These are phyloP conservation scores for Taphrina pruni DNA, from an alignment of 1,139 yeast species.

Conservation along the genomic window DNA sequence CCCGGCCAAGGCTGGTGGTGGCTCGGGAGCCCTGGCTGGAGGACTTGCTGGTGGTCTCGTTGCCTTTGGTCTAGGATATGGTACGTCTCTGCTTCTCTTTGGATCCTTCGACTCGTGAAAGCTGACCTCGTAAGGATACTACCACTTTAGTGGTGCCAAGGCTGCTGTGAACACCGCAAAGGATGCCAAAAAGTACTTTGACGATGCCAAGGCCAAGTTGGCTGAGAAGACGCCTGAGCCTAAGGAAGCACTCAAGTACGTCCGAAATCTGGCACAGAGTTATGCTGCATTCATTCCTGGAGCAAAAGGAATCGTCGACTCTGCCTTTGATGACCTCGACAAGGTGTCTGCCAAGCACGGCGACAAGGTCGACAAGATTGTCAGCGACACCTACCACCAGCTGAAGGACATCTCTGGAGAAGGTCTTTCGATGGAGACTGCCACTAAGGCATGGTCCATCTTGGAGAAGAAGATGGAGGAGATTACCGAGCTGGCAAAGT, in stretches of 20 bases:
- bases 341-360: slow-evolving; percentile 39
- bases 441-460: slow-evolving; percentile 36
- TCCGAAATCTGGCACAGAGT: slow-evolving; percentile 31
- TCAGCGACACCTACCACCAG: slow-evolving; percentile 37
- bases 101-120: too few species aligned
- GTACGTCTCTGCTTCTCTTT: neutral
- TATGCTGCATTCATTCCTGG: slow-evolving; percentile 41
- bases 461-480: slow-evolving; percentile 32
- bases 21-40: slow-evolving; percentile 35
- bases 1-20: slow-evolving; percentile 35
- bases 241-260: slow-evolving; percentile 25
- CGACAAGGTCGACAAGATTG: slow-evolving; percentile 42
- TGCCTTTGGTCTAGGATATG: slow-evolving; percentile 34
- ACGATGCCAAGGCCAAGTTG: slow-evolving; percentile 39
- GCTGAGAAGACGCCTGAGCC: slow-evolving; percentile 40
- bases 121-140: slow-evolving; percentile 10
- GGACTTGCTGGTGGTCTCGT: slow-evolving; percentile 41
- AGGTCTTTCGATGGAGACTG: slow-evolving; percentile 35
- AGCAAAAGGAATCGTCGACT: slow-evolving; percentile 38
- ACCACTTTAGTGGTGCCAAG: slow-evolving; percentile 42
- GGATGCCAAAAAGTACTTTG: slow-evolving; percentile 40
- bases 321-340: slow-evolving; percentile 39
- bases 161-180: slow-evolving; percentile 39
- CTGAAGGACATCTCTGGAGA: slow-evolving; percentile 28
- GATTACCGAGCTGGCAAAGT: slow-evolving; percentile 33